These are phyloP conservation scores for Erodium moschatum DNA, from an alignment of 441 rosid genomes.

Conservation along the genomic window DNA sequence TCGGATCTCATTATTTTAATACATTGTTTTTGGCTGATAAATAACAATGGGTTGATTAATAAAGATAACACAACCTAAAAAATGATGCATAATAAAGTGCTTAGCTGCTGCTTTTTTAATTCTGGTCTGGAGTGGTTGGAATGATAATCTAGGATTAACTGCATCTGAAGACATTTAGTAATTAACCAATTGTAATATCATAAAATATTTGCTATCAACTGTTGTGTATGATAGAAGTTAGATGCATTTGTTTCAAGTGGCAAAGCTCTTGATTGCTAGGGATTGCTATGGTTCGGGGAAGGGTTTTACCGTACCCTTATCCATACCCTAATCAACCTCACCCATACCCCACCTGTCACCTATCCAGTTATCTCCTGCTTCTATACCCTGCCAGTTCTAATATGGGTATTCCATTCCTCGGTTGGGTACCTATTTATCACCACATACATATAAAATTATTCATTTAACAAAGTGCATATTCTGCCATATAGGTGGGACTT, in stretches of 20 bases:
- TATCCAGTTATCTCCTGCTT: neutral
- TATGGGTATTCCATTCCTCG: neutral
- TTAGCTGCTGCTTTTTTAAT: neutral
- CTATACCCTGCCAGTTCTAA: neutral
- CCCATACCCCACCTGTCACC: neutral
- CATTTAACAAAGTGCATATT: neutral
- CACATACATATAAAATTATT: neutral
- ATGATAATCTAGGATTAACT: neutral
- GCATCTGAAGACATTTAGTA: neutral
- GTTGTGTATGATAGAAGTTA: neutral
- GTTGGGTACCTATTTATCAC: neutral
- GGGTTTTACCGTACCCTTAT: neutral
- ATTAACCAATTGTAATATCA: neutral
- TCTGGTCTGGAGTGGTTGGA: slow-evolving; percentile 2
- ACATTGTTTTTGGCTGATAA: too few species aligned
- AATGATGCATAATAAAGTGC: neutral
- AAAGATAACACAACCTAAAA: neutral
- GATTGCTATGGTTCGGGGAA: neutral
- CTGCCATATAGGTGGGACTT: slow-evolving; percentile 42
- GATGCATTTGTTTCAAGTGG: neutral
- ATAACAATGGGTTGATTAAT: neutral
- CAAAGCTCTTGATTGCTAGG: neutral
- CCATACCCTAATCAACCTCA: neutral
- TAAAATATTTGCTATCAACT: neutral
- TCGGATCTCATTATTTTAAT: too few species aligned